Evolutionary conservation across 208 protist species (phyloP).

Genomic region (Crithidia sp.): DNA sequence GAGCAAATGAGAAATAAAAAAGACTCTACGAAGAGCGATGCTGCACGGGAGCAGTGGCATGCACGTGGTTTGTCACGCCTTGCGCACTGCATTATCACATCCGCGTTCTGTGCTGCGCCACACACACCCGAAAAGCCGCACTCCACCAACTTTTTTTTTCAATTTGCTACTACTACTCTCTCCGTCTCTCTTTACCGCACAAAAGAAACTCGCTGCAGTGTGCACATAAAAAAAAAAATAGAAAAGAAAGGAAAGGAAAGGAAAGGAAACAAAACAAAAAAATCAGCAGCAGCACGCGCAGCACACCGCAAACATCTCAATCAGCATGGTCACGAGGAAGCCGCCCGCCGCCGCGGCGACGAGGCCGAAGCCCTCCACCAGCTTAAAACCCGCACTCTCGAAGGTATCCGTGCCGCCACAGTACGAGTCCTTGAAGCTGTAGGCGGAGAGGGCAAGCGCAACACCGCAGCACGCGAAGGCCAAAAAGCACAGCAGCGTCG

Average conservation of each 20-base stretch:
- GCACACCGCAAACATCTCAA: slow-evolving; percentile 8
- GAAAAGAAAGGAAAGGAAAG: neutral
- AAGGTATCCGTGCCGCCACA: neutral
- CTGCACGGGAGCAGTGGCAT: no score
- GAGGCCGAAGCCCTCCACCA: slow-evolving; percentile 37
- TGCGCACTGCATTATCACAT: no score
- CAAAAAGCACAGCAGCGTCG: neutral
- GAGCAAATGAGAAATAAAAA: neutral
- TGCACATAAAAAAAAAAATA: slow-evolving; percentile 1
- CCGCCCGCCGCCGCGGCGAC: slow-evolving; percentile 23
- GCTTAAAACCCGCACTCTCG: slow-evolving; percentile 11
- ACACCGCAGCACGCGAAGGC: slow-evolving; percentile 12
- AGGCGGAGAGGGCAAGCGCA: slow-evolving; percentile 3
- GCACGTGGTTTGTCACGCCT: no score
- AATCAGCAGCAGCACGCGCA: slow-evolving; percentile 4
- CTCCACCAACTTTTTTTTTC: no score
- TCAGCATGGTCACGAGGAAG: slow-evolving; percentile 16
- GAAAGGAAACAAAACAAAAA: neutral
- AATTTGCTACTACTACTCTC: neutral
- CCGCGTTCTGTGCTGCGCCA: no score
- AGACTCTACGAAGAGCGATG: neutral
- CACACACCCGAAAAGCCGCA: no score
- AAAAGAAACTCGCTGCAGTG: neutral
- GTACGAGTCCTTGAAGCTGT: slow-evolving; percentile 4
- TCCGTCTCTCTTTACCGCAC: neutral